Evolutionary conservation across 2,329 filamentous ascomycete species (phyloP).

Genomic region (Cladobotryum mycophilum): DNA sequence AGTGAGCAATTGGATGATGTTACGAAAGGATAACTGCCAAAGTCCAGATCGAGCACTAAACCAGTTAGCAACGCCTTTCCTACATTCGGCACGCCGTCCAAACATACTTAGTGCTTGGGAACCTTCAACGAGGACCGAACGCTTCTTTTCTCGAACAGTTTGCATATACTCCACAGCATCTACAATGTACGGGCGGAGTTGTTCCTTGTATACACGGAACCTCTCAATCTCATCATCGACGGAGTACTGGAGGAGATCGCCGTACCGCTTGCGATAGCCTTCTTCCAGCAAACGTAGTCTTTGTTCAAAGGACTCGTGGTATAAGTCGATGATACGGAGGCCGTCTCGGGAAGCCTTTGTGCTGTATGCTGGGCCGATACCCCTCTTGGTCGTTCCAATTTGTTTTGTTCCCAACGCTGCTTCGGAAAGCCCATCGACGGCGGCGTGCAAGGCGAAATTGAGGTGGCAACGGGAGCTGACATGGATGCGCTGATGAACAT

Average conservation of each 20-base stretch:
- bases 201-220: slow-evolving; percentile 53
- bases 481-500: slow-evolving; percentile 39
- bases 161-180: slow-evolving; percentile 63
- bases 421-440: slow-evolving; percentile 65
- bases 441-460: slow-evolving; percentile 58
- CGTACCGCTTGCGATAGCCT: slow-evolving; percentile 60
- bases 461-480: slow-evolving; percentile 59
- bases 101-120: too few species aligned
- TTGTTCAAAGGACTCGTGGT: slow-evolving; percentile 57
- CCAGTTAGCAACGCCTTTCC: too few species aligned
- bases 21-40: neutral
- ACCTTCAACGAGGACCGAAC: too few species aligned
- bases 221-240: slow-evolving; percentile 61
- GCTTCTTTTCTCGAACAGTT: slow-evolving; percentile 41
- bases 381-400: neutral
- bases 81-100: too few species aligned
- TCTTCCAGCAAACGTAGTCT: slow-evolving; percentile 56
- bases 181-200: slow-evolving; percentile 55
- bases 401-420: slow-evolving; percentile 35
- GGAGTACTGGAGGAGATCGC: slow-evolving; percentile 58
- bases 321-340: slow-evolving; percentile 35
- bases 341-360: neutral
- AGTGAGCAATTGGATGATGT: neutral
- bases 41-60: slow-evolving; percentile 9
- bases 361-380: slow-evolving; percentile 11